Evolutionary conservation across 2,329 filamentous ascomycete genomes (phyloP), one percentile per base, ranked within the genome.

Genomic region (Trichoderma gracile): DNA sequence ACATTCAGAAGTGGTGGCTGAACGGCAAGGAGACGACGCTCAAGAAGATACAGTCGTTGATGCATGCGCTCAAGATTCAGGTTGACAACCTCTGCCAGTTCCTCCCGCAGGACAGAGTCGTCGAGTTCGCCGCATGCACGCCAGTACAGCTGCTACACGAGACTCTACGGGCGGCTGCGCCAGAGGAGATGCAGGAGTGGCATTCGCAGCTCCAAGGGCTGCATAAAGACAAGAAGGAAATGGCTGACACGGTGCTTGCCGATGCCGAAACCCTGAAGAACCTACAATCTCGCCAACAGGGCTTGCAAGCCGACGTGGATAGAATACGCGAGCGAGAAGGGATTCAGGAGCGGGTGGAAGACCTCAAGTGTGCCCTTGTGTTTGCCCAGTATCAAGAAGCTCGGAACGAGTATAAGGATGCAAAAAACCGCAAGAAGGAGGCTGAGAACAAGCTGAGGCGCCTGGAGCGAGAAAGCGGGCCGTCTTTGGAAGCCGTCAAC

Each of bases 1-100:
- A 95, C 74, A 90, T 87, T 69, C 88, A 88, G 38, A 84, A 85
- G n/a, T 99, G 90, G 80, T 89, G 83, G 73, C 75, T 98, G 38
- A 89, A 97, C 73, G 88, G 88, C 46, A 85, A 82, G 67, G 82
- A 84, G 63, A 77, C 81, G 5, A 82, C 82, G 1, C 85, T 87
- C 67, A 89, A 88, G 71, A 81, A 81, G 3, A 83, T 98, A 7
- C 82, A 89, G 70, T 78, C 82, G 10, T 79, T 97, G 55, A 90
- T 89, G 66, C 84, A 81, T 65, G 83, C 82, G 10, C 87, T 96
- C 71, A 89, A 89, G 55, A 98, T 99, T 58, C 95, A 99, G 76
- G 92, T 98, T 68, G 95, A 99, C 79, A 99, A 99, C 70, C 82
- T 99, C 2, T 99, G 95, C 75, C 95, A 99, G 74, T 99, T 99